A percentile compares a stretch with the other conserved stretches of the same genome.
Conservation (phyloP, 2,329 filamentous ascomycete species). For the Neoscytalidium dimidiatum region DNA sequence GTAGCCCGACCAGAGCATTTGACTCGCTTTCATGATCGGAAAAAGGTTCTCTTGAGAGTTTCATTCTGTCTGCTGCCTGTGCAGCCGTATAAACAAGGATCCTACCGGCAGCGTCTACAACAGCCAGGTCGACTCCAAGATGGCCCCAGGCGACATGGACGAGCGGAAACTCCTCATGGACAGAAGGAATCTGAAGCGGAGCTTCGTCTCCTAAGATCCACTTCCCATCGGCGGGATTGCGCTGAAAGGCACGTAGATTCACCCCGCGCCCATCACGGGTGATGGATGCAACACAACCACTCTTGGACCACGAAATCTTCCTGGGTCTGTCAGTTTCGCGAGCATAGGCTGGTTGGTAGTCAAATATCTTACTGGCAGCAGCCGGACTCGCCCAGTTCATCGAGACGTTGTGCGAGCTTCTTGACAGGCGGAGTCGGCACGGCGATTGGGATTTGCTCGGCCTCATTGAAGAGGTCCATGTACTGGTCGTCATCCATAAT, state of each 20-base stretch:
- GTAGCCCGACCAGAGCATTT: slow-evolving; percentile 76
- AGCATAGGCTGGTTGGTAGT: neutral
- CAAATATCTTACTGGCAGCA: slow-evolving; percentile 71
- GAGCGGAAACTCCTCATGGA: slow-evolving; percentile 66
- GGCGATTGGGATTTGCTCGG: slow-evolving; percentile 60
- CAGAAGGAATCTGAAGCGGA: slow-evolving; percentile 61
- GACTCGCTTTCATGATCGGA: slow-evolving; percentile 73
- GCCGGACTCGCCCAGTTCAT: slow-evolving; percentile 73
- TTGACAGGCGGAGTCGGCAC: slow-evolving; percentile 59
- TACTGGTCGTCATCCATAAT: slow-evolving; percentile 59
- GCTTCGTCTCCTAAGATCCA: slow-evolving; percentile 80
- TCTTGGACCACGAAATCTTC: slow-evolving; percentile 83
- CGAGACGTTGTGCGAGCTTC: slow-evolving; percentile 70
- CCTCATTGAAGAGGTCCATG: slow-evolving; percentile 53
- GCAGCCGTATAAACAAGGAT: slow-evolving; percentile 73
- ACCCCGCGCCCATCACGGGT: slow-evolving; percentile 69
- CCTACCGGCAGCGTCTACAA: slow-evolving; percentile 77
- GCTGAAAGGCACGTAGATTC: slow-evolving; percentile 71
- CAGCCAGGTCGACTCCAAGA: slow-evolving; percentile 75
- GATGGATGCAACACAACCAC: slow-evolving; percentile 82
- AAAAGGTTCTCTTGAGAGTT: slow-evolving; percentile 61
- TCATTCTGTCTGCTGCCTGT: slow-evolving; percentile 72
- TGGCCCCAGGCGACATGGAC: slow-evolving; percentile 84
- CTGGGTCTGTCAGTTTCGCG: slow-evolving; percentile 45
- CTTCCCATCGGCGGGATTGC: slow-evolving; percentile 66